Evolutionary conservation across 305 asterid genomes (phyloP).

Genomic region (Fraxinus latifolia): DNA sequence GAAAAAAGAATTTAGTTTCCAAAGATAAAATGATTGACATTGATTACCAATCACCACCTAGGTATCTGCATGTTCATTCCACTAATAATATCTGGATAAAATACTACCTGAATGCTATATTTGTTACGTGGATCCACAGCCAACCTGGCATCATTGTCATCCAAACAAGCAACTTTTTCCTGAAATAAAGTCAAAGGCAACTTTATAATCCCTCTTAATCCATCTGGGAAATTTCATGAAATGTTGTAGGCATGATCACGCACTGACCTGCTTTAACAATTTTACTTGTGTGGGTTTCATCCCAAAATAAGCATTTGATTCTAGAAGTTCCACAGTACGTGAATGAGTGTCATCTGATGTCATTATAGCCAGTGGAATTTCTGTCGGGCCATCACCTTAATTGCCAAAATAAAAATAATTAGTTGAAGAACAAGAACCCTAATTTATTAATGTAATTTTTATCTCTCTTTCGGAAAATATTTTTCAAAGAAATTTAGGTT

Average conservation of each 20-base stretch:
- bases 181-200: constrained; percentile 33
- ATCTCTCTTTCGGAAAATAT: background rate
- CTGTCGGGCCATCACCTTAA: constrained; percentile 60
- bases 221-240: constrained; percentile 1
- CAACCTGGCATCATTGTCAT: constrained; percentile 89
- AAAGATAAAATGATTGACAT: background rate
- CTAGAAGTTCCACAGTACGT: constrained; percentile 66
- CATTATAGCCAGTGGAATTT: constrained; percentile 91
- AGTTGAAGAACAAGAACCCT: background rate
- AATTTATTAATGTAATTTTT: background rate
- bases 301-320: constrained; percentile 81
- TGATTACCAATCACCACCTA: constrained; percentile 15
- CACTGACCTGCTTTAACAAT: constrained; percentile 81
- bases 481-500: background rate
- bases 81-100: constrained; percentile 15
- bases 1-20: constrained; percentile 15
- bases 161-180: constrained; percentile 99
- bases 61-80: constrained; percentile 4
- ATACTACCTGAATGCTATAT: constrained; percentile 78
- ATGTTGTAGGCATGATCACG: constrained; percentile 4
- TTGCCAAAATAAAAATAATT: background rate
- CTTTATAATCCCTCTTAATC: constrained; percentile 8
- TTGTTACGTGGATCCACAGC: constrained; percentile 81
- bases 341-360: constrained; percentile 96
- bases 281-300: constrained; percentile 84